Evolutionary conservation across 768 basidiomycete species (phyloP).

Genomic region (Inosperma sp.): DNA sequence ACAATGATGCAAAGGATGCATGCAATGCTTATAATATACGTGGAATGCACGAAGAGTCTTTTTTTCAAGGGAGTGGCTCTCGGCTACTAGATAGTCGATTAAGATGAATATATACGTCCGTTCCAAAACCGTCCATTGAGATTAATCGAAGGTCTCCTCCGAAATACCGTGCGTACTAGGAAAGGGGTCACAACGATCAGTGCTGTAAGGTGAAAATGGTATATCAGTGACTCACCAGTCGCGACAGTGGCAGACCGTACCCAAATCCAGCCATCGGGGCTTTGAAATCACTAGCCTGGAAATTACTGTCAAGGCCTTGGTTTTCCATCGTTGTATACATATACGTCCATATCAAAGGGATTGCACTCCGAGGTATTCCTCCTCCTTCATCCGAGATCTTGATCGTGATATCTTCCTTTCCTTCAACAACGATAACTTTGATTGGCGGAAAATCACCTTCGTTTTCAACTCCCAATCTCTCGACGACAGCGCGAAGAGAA

Average conservation of each 20-base stretch:
- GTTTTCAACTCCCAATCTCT: constrained; percentile 78
- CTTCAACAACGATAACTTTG: constrained; percentile 92
- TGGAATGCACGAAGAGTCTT: too few relatives aligned
- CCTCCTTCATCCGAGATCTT: constrained; percentile 98
- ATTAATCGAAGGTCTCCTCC: constrained; percentile 91
- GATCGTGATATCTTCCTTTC: constrained; percentile 98
- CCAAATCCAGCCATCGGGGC: constrained; percentile 98
- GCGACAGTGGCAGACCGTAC: constrained; percentile 87
- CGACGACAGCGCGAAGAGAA: constrained; percentile 93
- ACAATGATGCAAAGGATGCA: too few relatives aligned
- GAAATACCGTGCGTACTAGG: constrained; percentile 89
- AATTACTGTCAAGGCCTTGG: constrained; percentile 69
- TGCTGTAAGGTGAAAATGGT: constrained; percentile 1
- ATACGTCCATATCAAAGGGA: constrained; percentile 97
- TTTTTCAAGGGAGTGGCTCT: constrained; percentile 70
- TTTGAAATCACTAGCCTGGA: constrained; percentile 85
- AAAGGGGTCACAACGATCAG: constrained; percentile 3
- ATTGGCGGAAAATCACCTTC: constrained; percentile 84
- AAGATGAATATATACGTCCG: constrained; percentile 90
- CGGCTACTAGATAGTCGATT: constrained; percentile 80
- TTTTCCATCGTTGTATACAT: constrained; percentile 90
- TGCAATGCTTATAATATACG: too few relatives aligned
- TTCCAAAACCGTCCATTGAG: constrained; percentile 98
- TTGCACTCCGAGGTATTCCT: constrained; percentile 82
- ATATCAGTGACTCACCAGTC: constrained; percentile 58